Conservation (phyloP, 2,329 filamentous ascomycete genomes). For the Fusarium sp. region DNA sequence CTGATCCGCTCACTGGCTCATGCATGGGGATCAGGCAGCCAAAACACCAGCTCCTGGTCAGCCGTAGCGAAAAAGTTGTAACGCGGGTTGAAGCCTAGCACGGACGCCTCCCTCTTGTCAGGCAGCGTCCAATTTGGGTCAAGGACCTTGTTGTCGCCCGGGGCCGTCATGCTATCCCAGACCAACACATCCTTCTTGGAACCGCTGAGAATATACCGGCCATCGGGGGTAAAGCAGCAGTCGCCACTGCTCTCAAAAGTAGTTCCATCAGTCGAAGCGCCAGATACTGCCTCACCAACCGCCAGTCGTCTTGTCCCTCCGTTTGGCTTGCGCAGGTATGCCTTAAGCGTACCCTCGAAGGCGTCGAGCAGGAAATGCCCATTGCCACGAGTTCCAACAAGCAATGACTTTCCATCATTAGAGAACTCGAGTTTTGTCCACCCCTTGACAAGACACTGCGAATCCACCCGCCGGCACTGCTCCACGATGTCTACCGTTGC, state of each 20-base stretch:
- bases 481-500: constrained; percentile 83
- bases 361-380: constrained; percentile 95
- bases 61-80: constrained; percentile 93
- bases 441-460: constrained; percentile 70
- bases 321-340: constrained; percentile 72
- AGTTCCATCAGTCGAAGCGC: constrained; percentile 48
- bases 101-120: constrained; percentile 74
- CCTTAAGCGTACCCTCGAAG: constrained; percentile 83
- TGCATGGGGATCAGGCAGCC: constrained; percentile 75
- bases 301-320: constrained; percentile 64
- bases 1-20: constrained; percentile 42
- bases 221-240: constrained; percentile 89
- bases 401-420: constrained; percentile 90
- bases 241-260: constrained; percentile 75
- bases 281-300: constrained; percentile 60
- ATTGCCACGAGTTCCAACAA: constrained; percentile 84
- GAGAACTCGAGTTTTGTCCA: constrained; percentile 97
- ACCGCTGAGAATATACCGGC: constrained; percentile 88
- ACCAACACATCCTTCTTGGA: constrained; percentile 78
- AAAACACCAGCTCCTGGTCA: constrained; percentile 84
- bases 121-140: constrained; percentile 73
- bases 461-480: constrained; percentile 58
- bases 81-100: constrained; percentile 89
- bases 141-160: constrained; percentile 67
- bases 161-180: constrained; percentile 80